Evolutionary conservation across 345 rosid genomes (phyloP), one percentile per base, ranked within the genome.

Genomic region (Gossypium rotundifolium): DNA sequence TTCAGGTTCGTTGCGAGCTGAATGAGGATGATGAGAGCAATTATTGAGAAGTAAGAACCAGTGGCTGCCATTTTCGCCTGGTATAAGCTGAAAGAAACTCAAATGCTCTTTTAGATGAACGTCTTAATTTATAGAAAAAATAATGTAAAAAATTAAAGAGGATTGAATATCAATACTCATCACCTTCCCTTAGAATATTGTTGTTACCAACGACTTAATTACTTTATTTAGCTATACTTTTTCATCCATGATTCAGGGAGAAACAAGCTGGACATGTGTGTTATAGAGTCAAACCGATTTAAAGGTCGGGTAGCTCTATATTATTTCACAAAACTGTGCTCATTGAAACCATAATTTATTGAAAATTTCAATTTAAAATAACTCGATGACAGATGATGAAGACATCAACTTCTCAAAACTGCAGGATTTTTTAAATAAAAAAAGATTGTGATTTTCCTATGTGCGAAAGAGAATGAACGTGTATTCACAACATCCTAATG

Each of bases 1-100:
- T 42, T 54, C 46, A 68, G 70, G 65, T 53, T 77, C 20, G 4
- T 49, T 17, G 69, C 62, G 16, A 65, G 45, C 10, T 29, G 78
- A 40, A 79, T 23, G 55, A 71, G 68, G 55, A 79, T 22, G 73
- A 75, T 11, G 14, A 71, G 17, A 69, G 60, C 17, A 49, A 4
- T 17, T 69, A 69, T 1, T 27, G 60, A 69, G 29, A 69, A 8
- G 73, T 27, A 17, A 27, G 13, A 69, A 51, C 45, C 45, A 0
- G 69, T 27, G 17, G 59, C 59, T 51, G 73, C 46, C 73, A 69
- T 69, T 69, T 69, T 52, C 33, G 16, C 72, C 14, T 16, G 42
- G 44, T 49, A 23, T 17, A 46, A 48, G 42, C 42, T 66, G 54
- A 65, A 44, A 64, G 51, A 42, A 65, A 51, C 71, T 49, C 10